Base-by-base conservation (phyloP, 2,329 filamentous ascomycete species). In the Diplodia sapinea region DNA sequence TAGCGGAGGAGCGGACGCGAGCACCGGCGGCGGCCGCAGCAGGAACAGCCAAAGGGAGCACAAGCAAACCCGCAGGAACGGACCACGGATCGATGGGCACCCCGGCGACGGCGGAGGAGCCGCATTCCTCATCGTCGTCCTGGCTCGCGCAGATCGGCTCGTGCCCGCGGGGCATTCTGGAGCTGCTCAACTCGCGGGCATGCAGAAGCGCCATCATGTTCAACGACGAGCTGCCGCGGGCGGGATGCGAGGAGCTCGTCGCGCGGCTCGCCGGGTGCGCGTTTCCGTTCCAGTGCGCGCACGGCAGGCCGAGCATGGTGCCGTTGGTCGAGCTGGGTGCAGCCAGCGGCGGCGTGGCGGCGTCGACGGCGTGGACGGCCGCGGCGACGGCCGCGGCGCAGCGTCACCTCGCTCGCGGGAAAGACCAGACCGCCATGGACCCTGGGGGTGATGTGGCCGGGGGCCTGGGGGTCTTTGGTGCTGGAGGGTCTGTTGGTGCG, bases 131-230 rank as follows among this genome's bases (percentile, higher is more conserved):
- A 29, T 29, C 50, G 26, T 17, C 33, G 54, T 56, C 17, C 36
- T 93, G 90, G 89, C 79, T 91, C 0, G 79, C 83, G 1, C 82
- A 82, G 6, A 87, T 96, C 50, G 86, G 88, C 36, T 84, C 84
- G 2, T 96, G 92, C 72, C 94, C 94, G 0, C 82, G 85, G 31
- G 89, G 90, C 0, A 88, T 98, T 13, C 73, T 96, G 4, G 91
- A 96, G 36, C 79, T 94, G 74, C 79, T 94, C 4, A 89, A 93
- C 73, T 93, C 91, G 0, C 85, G 90, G 66, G 88, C 92, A 1
- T 95, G 92, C 73, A 84, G 91, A 65, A 92, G 90, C 43, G 91
- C 92, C 2, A 88, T 95, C 75, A 94, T 94, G 91, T 96, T 96
- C 79, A 94, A 94, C 72, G 92, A 96, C 73, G 74, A 80, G 6